Base-by-base conservation (phyloP, 2,329 filamentous ascomycete species). In the Hymenoscyphus fructigenus region DNA sequence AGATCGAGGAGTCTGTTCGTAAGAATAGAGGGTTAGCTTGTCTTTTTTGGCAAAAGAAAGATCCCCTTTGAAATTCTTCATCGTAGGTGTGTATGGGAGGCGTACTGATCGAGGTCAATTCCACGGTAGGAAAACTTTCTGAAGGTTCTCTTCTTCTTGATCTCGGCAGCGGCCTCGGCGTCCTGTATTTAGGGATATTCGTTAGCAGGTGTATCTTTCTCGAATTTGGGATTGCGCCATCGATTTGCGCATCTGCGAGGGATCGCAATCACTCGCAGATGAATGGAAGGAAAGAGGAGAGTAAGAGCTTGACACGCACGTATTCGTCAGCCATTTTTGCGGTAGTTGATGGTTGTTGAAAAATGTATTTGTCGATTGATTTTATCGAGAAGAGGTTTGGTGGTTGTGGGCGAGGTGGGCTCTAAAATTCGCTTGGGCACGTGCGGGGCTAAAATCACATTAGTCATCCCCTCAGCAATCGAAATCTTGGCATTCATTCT, bases 51-150 rank as follows among this genome's bases (percentile, higher is more conserved):
- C 17, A 57, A 62, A 66, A 59, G 53, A 59, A 66, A 66, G 64
- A 66, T 77, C 72, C 71, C 73, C 72, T 74, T 74, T 76, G 72
- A 69, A 38, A 68, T 73, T 74, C 70, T 68, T 69, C 64, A 69
- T 67, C 68, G 67, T 65, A 64, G 32, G 50, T 69, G 65, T 67
- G 20, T 68, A 61, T 66, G 68, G 66, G 68, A 63, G 65, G 85
- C 93, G 79, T 93, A 97, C 94, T 97, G 92, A 83, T 99, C 95
- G 82, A 99, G 93, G 84, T 99, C 95, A 83, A 99, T 92, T 80
- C 95, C 95, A 81, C 95, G 92, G 92, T 97, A 99, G 76, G 93
- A 95, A 82, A 98, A 99, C 91, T 98, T 99, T 86, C 93, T 91
- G 91, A 98, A 97, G 77, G 93, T 86, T 94, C 95, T 96, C 87